Base-by-base conservation (phyloP, 2,329 filamentous ascomycete species). In the Nemania serpens region DNA sequence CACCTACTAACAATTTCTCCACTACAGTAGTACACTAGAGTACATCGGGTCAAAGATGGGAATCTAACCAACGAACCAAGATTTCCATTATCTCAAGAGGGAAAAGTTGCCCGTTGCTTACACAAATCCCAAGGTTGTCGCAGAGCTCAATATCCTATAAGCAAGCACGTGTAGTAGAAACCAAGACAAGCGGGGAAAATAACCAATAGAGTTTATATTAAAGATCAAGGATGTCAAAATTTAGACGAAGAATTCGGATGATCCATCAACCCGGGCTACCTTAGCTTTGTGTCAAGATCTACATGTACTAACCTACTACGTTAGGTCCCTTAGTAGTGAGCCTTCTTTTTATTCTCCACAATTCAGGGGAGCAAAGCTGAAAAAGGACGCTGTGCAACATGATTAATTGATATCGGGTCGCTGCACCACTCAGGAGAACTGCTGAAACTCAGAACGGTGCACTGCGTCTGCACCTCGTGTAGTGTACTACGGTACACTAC, bases 31-130 rank as follows among this genome's bases (percentile, higher is more conserved):
- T 2, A 49, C 55, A 58, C 59, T 42, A 22, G 17, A 17, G 42
- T 42, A 13, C 11, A 50, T 17, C 39, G 11, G 33, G 34, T 39
- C 51, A 51, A 13, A 17, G 17, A 62, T 62, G 56, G 60, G 60
- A 59, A 59, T 59, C 50, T 59, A 51, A 42, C 49, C 25, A 34
- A 53, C 48, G 13, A 50, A 36, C 52, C 39, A 51, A 58, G 58
- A 61, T 63, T 58, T 34, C 48, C 57, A 60, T 57, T 57, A 25
- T 57, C 61, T 41, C n/a, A 3, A 59, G 47, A 41, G 10, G 61
- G 52, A 48, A 60, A 63, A 39, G 47, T 17, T 13, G 10, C 41
- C 34, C 17, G 11, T 42, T 15, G 18, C 37, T 49, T 36, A 17
- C 3, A 10, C n/a, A 13, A 18, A n/a, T 3, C 18, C 53, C 13